A percentile compares a stretch with the other conserved stretches of the same genome.
Conservation (phyloP, 1,284 basidiomycete genomes). For the Rhodotorula sp. region DNA sequence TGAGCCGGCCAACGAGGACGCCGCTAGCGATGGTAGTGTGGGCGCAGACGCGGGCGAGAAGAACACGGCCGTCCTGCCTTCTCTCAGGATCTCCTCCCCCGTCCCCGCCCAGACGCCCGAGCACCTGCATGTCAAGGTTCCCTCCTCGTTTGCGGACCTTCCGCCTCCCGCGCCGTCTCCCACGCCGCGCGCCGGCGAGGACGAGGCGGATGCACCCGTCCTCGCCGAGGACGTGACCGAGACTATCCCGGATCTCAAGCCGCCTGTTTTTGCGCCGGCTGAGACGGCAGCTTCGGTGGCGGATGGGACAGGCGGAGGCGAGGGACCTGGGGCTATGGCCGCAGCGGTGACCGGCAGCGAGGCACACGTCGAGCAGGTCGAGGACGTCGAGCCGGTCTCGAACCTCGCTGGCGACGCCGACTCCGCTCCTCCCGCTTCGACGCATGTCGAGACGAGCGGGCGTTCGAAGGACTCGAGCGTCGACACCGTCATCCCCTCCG, state of each 20-base stretch:
- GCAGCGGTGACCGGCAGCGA: not conserved
- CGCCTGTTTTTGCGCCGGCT: not conserved
- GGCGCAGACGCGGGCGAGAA: not conserved
- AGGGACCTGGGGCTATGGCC: not conserved
- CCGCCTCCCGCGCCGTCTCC: slow-evolving; percentile 7
- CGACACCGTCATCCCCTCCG: not conserved
- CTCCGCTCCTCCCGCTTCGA: not conserved
- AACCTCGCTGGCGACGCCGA: not conserved
- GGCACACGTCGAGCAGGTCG: not conserved
- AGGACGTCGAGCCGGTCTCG: not conserved
- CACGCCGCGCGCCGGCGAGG: not conserved
- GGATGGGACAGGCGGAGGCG: not conserved
- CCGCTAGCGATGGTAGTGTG: not conserved
- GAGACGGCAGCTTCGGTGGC: no score
- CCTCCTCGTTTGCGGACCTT: slow-evolving; percentile 8
- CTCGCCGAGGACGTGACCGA: slow-evolving; percentile 12
- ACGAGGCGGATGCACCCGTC: not conserved
- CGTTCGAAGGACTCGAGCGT: not conserved
- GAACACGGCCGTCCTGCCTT: not conserved
- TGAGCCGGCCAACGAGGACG: not conserved
- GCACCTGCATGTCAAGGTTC: slow-evolving; percentile 26
- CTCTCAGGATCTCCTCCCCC: not conserved
- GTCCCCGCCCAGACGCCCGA: slow-evolving; percentile 9
- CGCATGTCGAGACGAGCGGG: not conserved
- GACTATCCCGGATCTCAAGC: slow-evolving; percentile 1